Evolutionary conservation across 306 rosid species (phyloP), one percentile per base, ranked within the genome.

Genomic region (Spatholobus suberectus): DNA sequence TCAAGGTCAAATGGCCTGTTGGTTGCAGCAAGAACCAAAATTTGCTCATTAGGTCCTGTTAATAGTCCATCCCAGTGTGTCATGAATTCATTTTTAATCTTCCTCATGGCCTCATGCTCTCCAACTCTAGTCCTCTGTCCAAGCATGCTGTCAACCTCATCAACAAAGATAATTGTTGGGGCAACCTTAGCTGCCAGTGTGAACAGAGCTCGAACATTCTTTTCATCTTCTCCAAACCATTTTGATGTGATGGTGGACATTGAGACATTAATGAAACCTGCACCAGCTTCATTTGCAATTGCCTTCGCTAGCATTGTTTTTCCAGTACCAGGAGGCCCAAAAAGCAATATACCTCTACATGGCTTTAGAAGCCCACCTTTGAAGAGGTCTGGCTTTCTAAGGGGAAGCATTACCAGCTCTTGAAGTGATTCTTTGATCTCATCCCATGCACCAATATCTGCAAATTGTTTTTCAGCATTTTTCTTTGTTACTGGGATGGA

Each of bases 231-330:
- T 29, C 97, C 97, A 70, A 88, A 90, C 96, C 93, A 88, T 78
- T 89, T 89, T 32, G 93, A 89, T 68, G 93, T 88, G 86, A 93
- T 90, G 37, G 94, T 93, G 40, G 97, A 93, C 91, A 90, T 84
- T 3, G 97, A 93, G 66, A 93, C 93, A 67, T 93, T 93, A 68
- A 93, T 90, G 87, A 93, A 93, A 87, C 93, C 86, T 72, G 96
- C 97, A 71, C 94, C 94, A 7, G 96, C 96, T 76, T 93, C 97
- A 68, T 88, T 89, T 58, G 97, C 97, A 40, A 93, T 90, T 37
- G 97, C 97, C 83, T 93, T 93, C 26, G 96, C 97, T 8, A 93
- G 85, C 97, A 93, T 93, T 73, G 96, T 93, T 82, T 93, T 93
- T 21, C 97, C 96, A 2, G 96, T 93, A 43, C 97, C 97, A 26